Conservation (phyloP, 306 rosid genomes). For the Quercus ilex region DNA sequence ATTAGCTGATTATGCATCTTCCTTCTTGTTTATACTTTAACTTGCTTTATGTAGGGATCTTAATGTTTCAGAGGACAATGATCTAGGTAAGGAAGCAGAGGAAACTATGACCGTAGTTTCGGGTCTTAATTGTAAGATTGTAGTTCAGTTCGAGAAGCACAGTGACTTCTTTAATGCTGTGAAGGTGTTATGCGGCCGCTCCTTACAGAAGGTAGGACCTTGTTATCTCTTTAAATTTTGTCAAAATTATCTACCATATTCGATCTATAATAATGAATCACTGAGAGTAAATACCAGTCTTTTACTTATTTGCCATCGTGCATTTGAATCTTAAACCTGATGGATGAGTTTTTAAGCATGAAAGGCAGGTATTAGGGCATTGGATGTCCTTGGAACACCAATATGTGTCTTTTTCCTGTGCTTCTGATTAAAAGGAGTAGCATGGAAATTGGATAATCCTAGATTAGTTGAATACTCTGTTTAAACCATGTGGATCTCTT, state of each 20-base stretch:
- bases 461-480: not conserved
- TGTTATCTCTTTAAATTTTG: not conserved
- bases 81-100: conserved; percentile 61
- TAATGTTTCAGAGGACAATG: conserved; percentile 81
- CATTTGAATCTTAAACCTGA: not conserved
- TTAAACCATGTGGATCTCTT: not conserved
- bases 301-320: not conserved
- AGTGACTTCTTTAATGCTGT: conserved; percentile 71
- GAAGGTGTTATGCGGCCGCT: conserved; percentile 73
- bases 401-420: not conserved
- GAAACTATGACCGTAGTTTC: conserved; percentile 60
- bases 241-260: not conserved
- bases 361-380: not conserved
- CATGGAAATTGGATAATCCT: not conserved
- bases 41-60: conserved; percentile 61
- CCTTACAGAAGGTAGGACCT: conserved; percentile 72
- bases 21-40: conserved; percentile 22
- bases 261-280: not conserved
- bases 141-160: conserved; percentile 83
- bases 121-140: conserved; percentile 86
- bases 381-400: not conserved
- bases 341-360: not conserved
- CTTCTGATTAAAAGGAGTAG: not conserved
- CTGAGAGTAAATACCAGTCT: not conserved
- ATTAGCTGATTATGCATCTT: conserved; percentile 20